phyloP scores from a whole-genome alignment of 108 stramenopile genomes.

The Conticribra weissflogii region DNA sequence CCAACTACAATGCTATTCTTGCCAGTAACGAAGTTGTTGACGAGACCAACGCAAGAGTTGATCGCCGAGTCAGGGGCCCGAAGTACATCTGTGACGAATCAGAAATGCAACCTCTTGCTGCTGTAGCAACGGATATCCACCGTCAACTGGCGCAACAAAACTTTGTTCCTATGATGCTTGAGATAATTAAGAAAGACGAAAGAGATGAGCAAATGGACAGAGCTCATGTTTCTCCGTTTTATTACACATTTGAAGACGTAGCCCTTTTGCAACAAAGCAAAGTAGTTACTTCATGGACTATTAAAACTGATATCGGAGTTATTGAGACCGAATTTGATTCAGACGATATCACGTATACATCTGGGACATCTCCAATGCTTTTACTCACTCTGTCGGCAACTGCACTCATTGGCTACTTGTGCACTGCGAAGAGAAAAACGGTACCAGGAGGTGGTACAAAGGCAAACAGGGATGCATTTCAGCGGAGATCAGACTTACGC shows the following conservation, averaged over 20 bases:
- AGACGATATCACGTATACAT: constrained; percentile 2
- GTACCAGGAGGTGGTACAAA: neutral
- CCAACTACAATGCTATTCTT: constrained; percentile 36
- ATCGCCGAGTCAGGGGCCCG: constrained; percentile 17
- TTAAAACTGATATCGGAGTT: constrained; percentile 42
- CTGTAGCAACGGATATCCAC: constrained; percentile 35
- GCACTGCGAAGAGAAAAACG: neutral
- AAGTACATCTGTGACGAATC: constrained; percentile 32
- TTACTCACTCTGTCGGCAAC: constrained; percentile 13
- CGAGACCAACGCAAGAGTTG: neutral
- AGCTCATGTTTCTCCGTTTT: constrained; percentile 36
- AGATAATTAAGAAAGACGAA: constrained; percentile 35
- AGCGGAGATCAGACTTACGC: neutral
- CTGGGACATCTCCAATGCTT: neutral
- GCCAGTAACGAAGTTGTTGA: neutral
- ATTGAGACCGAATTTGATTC: constrained; percentile 6
- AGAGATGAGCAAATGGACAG: constrained; percentile 26
- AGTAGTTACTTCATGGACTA: constrained; percentile 52
- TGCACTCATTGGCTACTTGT: constrained; percentile 11
- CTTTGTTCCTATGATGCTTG: constrained; percentile 27
- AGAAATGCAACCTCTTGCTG: constrained; percentile 37
- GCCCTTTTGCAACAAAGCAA: constrained; percentile 23
- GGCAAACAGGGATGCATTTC: too few relatives aligned
- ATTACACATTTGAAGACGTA: constrained; percentile 21
- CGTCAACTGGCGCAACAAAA: constrained; percentile 24